Percentiles rank a stretch among this genome's conserved stretches.
phyloP scores from a whole-genome alignment of 108 stramenopile genomes.

The Fistulifera pelliculosa region DNA sequence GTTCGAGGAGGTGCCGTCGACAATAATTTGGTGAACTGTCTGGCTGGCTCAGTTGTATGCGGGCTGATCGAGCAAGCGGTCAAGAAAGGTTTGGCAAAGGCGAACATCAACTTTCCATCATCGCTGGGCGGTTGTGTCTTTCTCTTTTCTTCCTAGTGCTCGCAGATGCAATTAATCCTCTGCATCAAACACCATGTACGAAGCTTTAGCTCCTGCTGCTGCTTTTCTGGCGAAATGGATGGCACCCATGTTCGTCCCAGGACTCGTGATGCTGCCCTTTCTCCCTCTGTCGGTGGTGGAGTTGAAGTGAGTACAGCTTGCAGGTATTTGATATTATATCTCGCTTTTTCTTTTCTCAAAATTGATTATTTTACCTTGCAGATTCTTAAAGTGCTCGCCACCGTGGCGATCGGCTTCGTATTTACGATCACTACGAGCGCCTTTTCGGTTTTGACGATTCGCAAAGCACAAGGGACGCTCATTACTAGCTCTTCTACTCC shows the following conservation, averaged over 20 bases:
- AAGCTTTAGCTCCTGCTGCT: conserved; percentile 48
- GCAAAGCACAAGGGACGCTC: conserved; percentile 22
- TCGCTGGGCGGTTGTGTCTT: conserved; percentile 59
- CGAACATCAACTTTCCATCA: conserved; percentile 57
- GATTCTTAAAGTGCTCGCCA: conserved; percentile 47
- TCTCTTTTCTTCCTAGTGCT: conserved; percentile 44
- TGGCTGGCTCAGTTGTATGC: conserved; percentile 22
- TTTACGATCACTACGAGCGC: conserved; percentile 49
- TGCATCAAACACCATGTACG: conserved; percentile 37
- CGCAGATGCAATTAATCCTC: conserved; percentile 37
- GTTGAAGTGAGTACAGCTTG: conserved; percentile 28
- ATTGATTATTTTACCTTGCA: too few relatives aligned
- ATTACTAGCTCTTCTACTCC: conserved; percentile 6
- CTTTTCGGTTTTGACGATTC: conserved; percentile 46
- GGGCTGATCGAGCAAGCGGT: conserved; percentile 39
- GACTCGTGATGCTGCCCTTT: conserved; percentile 73
- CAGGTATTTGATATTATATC: not conserved
- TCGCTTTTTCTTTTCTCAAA: not conserved
- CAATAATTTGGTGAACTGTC: conserved; percentile 5
- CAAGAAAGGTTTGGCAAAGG: conserved; percentile 40
- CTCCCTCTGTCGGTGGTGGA: conserved; percentile 54
- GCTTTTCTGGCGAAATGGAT: conserved; percentile 75
- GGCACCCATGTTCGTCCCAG: conserved; percentile 80
- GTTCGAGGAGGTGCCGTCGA: conserved; percentile 14
- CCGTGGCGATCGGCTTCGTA: conserved; percentile 53